Evolutionary conservation across 495 filamentous ascomycete species (phyloP).

Genomic region (Viridothelium virens): DNA sequence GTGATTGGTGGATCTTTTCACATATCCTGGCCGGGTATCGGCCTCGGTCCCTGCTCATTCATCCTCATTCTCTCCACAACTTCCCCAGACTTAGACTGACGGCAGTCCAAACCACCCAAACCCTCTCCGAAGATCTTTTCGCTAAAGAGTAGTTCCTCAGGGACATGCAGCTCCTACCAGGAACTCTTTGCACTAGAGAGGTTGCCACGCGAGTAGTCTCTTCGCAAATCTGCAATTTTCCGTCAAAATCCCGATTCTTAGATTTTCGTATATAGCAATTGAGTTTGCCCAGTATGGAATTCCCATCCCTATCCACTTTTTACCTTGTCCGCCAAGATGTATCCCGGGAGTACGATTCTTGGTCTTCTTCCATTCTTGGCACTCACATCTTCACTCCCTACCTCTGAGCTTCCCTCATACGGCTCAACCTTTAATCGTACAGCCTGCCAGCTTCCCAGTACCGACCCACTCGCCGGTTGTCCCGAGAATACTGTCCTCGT

Average conservation of each 20-base stretch:
- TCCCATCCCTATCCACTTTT: background rate
- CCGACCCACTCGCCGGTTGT: constrained; percentile 37
- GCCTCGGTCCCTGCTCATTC: background rate
- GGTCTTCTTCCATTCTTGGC: background rate
- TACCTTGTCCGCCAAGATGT: constrained; percentile 9
- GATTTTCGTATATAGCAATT: constrained; percentile 10
- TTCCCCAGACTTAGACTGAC: constrained; percentile 9
- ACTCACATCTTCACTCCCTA: background rate
- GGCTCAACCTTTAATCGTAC: constrained; percentile 14
- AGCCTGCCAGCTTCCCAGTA: constrained; percentile 27
- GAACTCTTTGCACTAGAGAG: background rate
- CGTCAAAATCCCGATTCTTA: background rate
- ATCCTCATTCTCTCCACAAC: background rate
- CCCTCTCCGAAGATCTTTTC: background rate
- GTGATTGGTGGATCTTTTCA: constrained; percentile 9
- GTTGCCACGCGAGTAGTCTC: too few relatives aligned
- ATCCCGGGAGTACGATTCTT: background rate
- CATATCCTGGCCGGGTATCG: background rate
- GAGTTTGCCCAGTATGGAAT: constrained; percentile 4
- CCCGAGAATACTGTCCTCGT: constrained; percentile 46
- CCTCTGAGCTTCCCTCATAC: constrained; percentile 1
- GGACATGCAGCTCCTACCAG: background rate
- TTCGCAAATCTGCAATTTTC: background rate
- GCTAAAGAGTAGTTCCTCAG: background rate
- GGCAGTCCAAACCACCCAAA: background rate